phyloP scores from a whole-genome alignment of 1,284 basidiomycete genomes.

The Boletellus deceptivus region DNA sequence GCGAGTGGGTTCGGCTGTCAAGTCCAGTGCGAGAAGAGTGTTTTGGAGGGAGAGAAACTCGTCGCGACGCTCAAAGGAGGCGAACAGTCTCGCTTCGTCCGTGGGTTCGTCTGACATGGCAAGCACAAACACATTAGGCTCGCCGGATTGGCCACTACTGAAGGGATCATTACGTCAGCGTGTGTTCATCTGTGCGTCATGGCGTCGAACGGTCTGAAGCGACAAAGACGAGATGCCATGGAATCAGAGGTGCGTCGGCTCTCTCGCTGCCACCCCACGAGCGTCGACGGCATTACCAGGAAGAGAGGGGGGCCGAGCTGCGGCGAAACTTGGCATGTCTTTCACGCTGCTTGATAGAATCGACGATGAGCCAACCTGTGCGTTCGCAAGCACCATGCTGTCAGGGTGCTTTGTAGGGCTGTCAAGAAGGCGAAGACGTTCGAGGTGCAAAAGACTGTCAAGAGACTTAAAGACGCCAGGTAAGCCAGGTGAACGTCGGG shows the following conservation, averaged over 20 bases:
- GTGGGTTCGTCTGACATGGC: slow-evolving; percentile 36
- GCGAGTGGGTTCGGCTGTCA: slow-evolving; percentile 42
- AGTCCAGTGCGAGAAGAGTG: slow-evolving; percentile 50
- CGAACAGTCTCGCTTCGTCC: slow-evolving; percentile 44
- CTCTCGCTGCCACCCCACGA: neutral
- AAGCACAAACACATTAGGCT: neutral
- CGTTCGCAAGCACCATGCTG: slow-evolving; percentile 58
- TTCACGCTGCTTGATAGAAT: slow-evolving; percentile 20
- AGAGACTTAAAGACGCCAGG: slow-evolving; percentile 76
- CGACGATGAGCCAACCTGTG: slow-evolving; percentile 11
- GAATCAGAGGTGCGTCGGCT: slow-evolving; percentile 15
- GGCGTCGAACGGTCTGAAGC: slow-evolving; percentile 19
- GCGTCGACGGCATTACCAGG: slow-evolving; percentile 15
- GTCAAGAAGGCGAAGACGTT: slow-evolving; percentile 82
- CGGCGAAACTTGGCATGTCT: slow-evolving; percentile 43
- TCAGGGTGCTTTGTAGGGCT: slow-evolving; percentile 65
- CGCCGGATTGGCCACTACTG: too few species aligned
- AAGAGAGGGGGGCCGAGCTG: slow-evolving; percentile 15
- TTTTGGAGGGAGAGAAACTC: slow-evolving; percentile 58
- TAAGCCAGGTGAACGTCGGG: slow-evolving; percentile 27
- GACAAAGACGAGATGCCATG: slow-evolving; percentile 14
- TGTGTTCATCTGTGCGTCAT: slow-evolving; percentile 5
- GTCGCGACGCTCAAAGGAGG: slow-evolving; percentile 59
- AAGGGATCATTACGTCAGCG: slow-evolving; percentile 21
- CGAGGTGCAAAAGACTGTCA: slow-evolving; percentile 81